A percentile compares a stretch with the other conserved stretches of the same genome.
Conservation (phyloP, 768 basidiomycete genomes). For the Dioszegia crocea region DNA sequence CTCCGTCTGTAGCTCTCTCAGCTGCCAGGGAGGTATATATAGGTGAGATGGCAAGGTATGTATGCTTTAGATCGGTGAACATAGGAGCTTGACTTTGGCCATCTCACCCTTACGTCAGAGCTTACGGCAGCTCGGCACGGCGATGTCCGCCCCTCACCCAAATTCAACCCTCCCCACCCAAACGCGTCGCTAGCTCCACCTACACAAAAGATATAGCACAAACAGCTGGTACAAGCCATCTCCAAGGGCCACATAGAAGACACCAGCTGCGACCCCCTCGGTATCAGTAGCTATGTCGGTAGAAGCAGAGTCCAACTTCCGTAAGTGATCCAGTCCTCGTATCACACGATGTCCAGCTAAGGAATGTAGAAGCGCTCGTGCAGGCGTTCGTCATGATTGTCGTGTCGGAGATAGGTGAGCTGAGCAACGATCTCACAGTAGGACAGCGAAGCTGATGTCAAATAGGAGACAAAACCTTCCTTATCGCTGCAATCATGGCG, state of each 20-base stretch:
- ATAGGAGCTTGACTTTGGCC: too few relatives aligned
- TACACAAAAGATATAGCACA: too few relatives aligned
- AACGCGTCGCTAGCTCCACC: too few relatives aligned
- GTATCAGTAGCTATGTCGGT: neutral
- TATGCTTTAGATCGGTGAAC: too few relatives aligned
- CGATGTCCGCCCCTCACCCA: too few relatives aligned
- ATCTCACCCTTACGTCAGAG: too few relatives aligned
- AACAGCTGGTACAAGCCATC: too few relatives aligned
- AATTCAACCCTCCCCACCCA: too few relatives aligned
- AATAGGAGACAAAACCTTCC: constrained; percentile 88
- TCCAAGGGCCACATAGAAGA: too few relatives aligned
- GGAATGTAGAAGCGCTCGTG: constrained; percentile 55
- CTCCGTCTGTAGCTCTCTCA: neutral
- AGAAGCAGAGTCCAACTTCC: constrained; percentile 5
- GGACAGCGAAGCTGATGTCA: neutral
- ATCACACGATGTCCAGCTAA: neutral
- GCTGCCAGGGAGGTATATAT: too few relatives aligned
- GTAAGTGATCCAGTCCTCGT: neutral
- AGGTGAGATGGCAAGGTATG: too few relatives aligned
- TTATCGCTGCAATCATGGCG: constrained; percentile 74
- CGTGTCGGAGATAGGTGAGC: constrained; percentile 50
- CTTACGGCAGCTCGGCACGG: too few relatives aligned
- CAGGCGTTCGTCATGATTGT: constrained; percentile 89
- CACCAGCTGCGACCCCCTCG: neutral
- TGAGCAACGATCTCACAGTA: neutral